phyloP scores from a whole-genome alignment of 805 yeast genomes.

The Starmerella kuoi region DNA sequence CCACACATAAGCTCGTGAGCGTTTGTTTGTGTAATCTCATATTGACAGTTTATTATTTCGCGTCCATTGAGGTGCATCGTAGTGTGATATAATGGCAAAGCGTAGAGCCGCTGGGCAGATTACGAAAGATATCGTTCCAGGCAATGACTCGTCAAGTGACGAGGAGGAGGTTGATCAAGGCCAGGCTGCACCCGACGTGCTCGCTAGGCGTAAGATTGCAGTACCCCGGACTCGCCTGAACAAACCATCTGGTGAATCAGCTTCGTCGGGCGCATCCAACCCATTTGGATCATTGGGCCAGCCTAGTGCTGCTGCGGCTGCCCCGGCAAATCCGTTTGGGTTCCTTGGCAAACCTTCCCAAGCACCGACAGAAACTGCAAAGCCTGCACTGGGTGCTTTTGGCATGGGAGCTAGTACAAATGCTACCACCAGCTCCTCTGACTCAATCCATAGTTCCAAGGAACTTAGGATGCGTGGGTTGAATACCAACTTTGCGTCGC shows the following conservation, averaged over 20 bases:
- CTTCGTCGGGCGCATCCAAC: background rate
- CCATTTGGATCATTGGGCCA: slow-evolving; percentile 3
- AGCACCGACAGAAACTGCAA: slow-evolving; percentile 20
- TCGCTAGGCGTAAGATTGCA: slow-evolving; percentile 61
- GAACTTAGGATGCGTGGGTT: slow-evolving; percentile 16
- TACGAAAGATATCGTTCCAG: slow-evolving; percentile 35
- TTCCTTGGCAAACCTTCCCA: slow-evolving; percentile 1
- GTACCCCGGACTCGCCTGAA: slow-evolving; percentile 24
- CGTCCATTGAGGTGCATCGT: too few species aligned
- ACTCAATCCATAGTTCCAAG: background rate
- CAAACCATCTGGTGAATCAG: slow-evolving; percentile 4
- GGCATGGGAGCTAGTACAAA: too few species aligned
- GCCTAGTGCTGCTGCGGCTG: background rate
- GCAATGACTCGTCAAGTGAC: slow-evolving; percentile 4
- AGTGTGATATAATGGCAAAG: too few species aligned
- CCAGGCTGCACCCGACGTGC: slow-evolving; percentile 46
- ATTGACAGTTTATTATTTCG: too few species aligned
- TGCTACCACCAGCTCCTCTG: background rate
- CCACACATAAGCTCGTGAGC: too few species aligned
- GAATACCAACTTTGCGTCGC: slow-evolving; percentile 18
- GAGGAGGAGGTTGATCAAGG: background rate
- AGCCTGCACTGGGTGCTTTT: too few species aligned
- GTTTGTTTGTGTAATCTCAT: too few species aligned
- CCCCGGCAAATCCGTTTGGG: slow-evolving; percentile 10
- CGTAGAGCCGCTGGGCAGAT: slow-evolving; percentile 58